Evolutionary conservation across 228 moss, liverwort and hornwort species (phyloP), one percentile per base, ranked within the genome.

Genomic region (Sphagnum magellanicum): DNA sequence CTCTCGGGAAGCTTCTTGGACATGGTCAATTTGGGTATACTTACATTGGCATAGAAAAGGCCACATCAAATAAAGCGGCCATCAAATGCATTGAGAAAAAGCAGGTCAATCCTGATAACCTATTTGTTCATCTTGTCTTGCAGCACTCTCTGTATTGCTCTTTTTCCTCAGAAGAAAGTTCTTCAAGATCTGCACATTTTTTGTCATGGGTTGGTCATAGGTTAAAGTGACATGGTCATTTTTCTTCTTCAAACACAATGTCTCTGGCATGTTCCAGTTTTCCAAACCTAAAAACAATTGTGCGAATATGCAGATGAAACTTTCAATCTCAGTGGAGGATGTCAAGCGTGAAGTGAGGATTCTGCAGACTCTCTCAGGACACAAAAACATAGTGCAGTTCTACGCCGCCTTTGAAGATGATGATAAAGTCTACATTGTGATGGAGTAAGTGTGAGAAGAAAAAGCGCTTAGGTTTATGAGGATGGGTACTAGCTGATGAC

Each of bases 21-120:
- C 93, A 93, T 78, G 97, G 97, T 52, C 97, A 93, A 77, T 97
- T 97, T 60, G 93, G 93, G 17, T 88, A 93, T 72, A 97, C 97
- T 15, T 97, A 93, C 67, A 78, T 85, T 52, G 97, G 90, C 57
- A 78, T 71, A 12, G 90, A 91, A 17, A 83, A 76, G 57, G 69
- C 70, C 68, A 81, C 82, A 59, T 88, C 91, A 67, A 67, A 58
- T 70, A 97, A 84, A 75, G 93, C 86, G 70, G 97, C 93, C 16
- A 91, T 90, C 73, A 97, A 97, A 78, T 88, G 87, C 58, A 97
- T 97, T 71, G 93, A 97, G 68, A 97, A 97, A 76, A 93, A 91
- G 69, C 88, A 91, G 91, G 91, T 88, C 50, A 50, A 8, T 53
- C 52, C 51, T 52, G 15, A 16, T 10, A 32, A 17, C 51, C 51